Percentiles rank a stretch among this genome's conserved stretches.
Conservation (phyloP, 2,329 filamentous ascomycete species). For the Verticillium nonalfalfae region DNA sequence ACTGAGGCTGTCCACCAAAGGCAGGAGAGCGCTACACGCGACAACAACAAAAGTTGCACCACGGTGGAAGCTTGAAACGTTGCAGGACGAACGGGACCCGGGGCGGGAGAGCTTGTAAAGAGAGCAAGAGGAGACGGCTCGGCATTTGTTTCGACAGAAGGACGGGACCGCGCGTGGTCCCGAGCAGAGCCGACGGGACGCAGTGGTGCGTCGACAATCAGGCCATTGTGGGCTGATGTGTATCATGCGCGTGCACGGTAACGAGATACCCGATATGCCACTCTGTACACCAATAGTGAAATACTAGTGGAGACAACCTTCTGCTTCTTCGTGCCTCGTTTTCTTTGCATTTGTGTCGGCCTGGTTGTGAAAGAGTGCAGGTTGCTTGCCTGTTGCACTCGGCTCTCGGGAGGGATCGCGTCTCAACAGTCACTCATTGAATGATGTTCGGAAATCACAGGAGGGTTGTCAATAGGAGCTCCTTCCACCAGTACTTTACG, state of each 20-base stretch:
- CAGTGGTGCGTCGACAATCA: slow-evolving; percentile 7
- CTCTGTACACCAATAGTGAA: neutral
- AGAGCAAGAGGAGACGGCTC: neutral
- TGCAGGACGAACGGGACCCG: too few species aligned
- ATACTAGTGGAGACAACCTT: neutral
- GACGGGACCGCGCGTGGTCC: neutral
- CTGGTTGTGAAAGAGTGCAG: neutral
- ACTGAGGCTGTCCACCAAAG: slow-evolving; percentile 19
- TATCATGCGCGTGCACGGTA: neutral
- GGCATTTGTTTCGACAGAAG: neutral
- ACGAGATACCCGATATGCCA: slow-evolving; percentile 5
- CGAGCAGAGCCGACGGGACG: neutral
- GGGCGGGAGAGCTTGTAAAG: neutral
- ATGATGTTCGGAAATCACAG: too few species aligned
- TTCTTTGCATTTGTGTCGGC: neutral
- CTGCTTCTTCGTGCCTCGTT: neutral
- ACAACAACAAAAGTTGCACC: too few species aligned
- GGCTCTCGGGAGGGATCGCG: too few species aligned
- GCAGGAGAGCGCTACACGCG: too few species aligned
- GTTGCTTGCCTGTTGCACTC: too few species aligned
- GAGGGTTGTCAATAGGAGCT: too few species aligned
- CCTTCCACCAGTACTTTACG: too few species aligned
- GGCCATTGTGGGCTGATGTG: slow-evolving; percentile 10
- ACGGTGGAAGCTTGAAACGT: too few species aligned
- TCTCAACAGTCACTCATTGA: too few species aligned